Conservation (phyloP, 2,329 filamentous ascomycete species). For the Diaporthe sp. region DNA sequence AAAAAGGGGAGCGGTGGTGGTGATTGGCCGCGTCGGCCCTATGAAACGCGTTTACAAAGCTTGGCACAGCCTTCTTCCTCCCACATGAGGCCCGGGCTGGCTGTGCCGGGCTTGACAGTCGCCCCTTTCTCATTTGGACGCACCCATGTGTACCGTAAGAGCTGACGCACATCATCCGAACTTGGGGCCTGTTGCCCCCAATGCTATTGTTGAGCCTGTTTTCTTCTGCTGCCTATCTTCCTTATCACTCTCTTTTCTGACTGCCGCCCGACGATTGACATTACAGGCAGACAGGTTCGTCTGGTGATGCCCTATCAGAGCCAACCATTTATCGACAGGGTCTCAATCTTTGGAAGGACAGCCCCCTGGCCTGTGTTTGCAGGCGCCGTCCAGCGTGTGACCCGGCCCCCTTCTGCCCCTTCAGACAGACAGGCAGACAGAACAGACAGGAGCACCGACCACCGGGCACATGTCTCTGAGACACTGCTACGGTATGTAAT, state of each 20-base stretch:
- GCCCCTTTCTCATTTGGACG: conserved; percentile 30
- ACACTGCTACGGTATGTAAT: not conserved
- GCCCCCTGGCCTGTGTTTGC: not conserved
- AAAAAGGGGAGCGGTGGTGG: conserved; percentile 18
- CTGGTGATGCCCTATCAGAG: conserved; percentile 11
- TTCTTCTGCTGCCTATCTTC: not conserved
- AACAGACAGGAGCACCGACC: not conserved
- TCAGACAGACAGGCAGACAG: not conserved
- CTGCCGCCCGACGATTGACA: not conserved
- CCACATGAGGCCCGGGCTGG: conserved; percentile 1
- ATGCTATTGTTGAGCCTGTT: conserved; percentile 21
- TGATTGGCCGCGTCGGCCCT: conserved; percentile 9
- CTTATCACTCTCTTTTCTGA: not conserved
- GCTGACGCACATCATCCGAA: conserved; percentile 25
- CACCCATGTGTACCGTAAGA: conserved; percentile 10
- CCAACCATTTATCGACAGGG: conserved; percentile 8
- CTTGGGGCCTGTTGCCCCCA: not conserved
- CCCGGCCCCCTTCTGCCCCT: not conserved
- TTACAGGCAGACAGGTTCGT: conserved; percentile 10
- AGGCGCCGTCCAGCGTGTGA: not conserved
- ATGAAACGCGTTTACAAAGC: conserved; percentile 29
- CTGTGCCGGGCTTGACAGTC: conserved; percentile 26
- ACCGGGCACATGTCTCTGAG: conserved; percentile 18
- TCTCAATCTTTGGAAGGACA: not conserved
- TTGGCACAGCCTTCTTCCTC: conserved; percentile 22